Conservation (phyloP, 2,329 filamentous ascomycete genomes). For the Xylaria sp. region DNA sequence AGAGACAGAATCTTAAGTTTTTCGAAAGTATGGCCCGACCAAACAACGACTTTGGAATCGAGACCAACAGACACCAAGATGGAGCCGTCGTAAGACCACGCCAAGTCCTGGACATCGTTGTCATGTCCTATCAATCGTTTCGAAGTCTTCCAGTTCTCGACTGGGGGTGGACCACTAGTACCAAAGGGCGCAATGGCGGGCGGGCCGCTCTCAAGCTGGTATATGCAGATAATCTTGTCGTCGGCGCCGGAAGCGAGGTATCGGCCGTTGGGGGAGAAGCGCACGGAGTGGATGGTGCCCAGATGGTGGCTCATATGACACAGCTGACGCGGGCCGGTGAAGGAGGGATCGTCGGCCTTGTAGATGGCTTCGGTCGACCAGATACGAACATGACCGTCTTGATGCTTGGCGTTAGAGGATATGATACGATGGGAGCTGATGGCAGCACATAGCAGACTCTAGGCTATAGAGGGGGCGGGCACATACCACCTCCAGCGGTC, state of each 20-base stretch:
- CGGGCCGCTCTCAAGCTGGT: slow-evolving; percentile 85
- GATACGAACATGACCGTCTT: slow-evolving; percentile 94
- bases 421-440: neutral
- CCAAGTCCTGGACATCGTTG: slow-evolving; percentile 97
- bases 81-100: slow-evolving; percentile 96
- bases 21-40: slow-evolving; percentile 98
- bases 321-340: slow-evolving; percentile 86
- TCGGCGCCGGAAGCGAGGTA: slow-evolving; percentile 97
- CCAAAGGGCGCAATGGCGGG: slow-evolving; percentile 79
- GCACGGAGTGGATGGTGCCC: slow-evolving; percentile 94
- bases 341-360: slow-evolving; percentile 76
- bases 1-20: slow-evolving; percentile 93
- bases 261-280: slow-evolving; percentile 93
- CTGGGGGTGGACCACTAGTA: slow-evolving; percentile 87
- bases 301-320: slow-evolving; percentile 99
- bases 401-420: slow-evolving; percentile 28
- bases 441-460: slow-evolving; percentile 5
- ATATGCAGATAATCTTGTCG: slow-evolving; percentile 98
- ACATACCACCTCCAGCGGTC: slow-evolving; percentile 88
- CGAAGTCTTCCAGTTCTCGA: slow-evolving; percentile 98
- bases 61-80: slow-evolving; percentile 95
- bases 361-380: slow-evolving; percentile 97
- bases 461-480: neutral
- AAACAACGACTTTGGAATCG: slow-evolving; percentile 97
- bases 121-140: slow-evolving; percentile 95